Percentiles rank a stretch among this genome's conserved stretches.
Evolutionary conservation across 768 basidiomycete genomes (phyloP).

Genomic region (Russula compacta): DNA sequence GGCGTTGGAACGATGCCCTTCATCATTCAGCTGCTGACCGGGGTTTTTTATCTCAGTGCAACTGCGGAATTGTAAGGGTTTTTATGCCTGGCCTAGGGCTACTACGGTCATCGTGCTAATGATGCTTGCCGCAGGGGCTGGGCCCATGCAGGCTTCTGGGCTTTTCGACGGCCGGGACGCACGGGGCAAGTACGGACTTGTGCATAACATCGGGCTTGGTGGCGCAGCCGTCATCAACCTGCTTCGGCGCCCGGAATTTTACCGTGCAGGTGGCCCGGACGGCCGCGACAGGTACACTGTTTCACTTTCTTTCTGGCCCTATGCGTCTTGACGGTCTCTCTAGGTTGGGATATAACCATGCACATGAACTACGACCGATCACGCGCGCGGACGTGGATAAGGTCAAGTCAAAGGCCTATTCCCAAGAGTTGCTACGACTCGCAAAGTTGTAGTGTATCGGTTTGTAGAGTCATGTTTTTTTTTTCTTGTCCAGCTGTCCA

Average conservation of each 20-base stretch:
- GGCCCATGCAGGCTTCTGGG: slow-evolving; percentile 73
- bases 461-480: no score
- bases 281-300: slow-evolving; percentile 48
- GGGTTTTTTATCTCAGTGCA: slow-evolving; percentile 44
- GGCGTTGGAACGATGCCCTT: neutral
- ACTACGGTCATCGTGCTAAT: neutral
- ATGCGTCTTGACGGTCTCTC: neutral
- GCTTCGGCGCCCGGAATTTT: slow-evolving; percentile 72
- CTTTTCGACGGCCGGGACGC: slow-evolving; percentile 53
- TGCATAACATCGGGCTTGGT: slow-evolving; percentile 79
- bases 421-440: slow-evolving; percentile 33
- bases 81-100: neutral
- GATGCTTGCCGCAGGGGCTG: slow-evolving; percentile 47
- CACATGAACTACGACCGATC: slow-evolving; percentile 51
- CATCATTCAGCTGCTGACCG: neutral
- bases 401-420: slow-evolving; percentile 61
- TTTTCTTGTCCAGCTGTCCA: no score
- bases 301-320: neutral
- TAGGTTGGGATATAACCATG: slow-evolving; percentile 75
- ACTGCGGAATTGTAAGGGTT: slow-evolving; percentile 50
- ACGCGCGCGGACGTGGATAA: slow-evolving; percentile 60
- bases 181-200: slow-evolving; percentile 70
- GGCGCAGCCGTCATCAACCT: slow-evolving; percentile 73
- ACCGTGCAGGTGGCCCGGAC: slow-evolving; percentile 51
- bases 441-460: slow-evolving; percentile 30